Percentiles rank a stretch among this genome's conserved stretches.
These are phyloP conservation scores for Colletotrichum godetiae DNA, from an alignment of 2,329 filamentous ascomycete species.

Conservation along the genomic window DNA sequence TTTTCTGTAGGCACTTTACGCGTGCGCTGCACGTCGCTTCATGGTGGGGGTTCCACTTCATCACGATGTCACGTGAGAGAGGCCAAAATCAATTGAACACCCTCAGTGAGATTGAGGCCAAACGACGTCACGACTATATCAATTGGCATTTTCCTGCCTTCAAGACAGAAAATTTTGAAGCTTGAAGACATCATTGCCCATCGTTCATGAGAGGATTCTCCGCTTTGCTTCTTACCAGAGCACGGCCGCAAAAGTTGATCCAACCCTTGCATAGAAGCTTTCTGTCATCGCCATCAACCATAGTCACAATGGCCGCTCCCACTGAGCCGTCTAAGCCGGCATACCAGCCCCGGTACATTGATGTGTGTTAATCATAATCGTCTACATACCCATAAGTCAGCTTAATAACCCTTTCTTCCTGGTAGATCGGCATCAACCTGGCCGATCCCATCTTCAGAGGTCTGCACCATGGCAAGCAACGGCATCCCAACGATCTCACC, in stretches of 20 bases:
- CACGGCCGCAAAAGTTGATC: neutral
- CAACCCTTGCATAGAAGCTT: conserved; percentile 6
- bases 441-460: conserved; percentile 92
- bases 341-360: conserved; percentile 68
- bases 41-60: neutral
- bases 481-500: conserved; percentile 78
- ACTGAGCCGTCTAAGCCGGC: conserved; percentile 30
- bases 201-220: conserved; percentile 11
- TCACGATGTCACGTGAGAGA: conserved; percentile 33
- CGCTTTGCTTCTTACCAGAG: neutral
- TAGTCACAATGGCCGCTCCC: conserved; percentile 22
- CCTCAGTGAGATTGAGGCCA: conserved; percentile 9
- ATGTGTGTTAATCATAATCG: conserved; percentile 58
- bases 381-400: neutral
- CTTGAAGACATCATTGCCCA: neutral
- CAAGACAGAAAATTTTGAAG: neutral
- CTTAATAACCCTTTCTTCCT: conserved; percentile 26
- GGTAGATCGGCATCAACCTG: conserved; percentile 91
- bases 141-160: neutral
- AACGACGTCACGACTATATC: neutral
- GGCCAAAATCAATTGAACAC: conserved; percentile 12
- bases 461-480: conserved; percentile 81
- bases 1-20: conserved; percentile 26
- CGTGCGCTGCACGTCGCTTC: neutral
- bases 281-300: neutral